Evolutionary conservation across 2,329 filamentous ascomycete genomes (phyloP), one percentile per base, ranked within the genome.

Genomic region (Fusarium subtropicale): DNA sequence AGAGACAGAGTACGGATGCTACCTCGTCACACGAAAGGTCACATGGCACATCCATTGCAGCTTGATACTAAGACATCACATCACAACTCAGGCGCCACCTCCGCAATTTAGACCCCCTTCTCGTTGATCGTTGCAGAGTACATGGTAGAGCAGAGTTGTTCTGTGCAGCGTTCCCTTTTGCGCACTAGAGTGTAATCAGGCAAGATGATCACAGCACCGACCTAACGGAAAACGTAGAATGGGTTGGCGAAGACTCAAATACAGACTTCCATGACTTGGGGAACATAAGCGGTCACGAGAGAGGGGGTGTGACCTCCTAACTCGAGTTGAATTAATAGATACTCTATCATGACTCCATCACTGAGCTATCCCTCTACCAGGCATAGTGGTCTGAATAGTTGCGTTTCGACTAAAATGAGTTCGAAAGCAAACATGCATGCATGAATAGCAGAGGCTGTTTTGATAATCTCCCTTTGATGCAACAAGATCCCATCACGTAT

Each of bases 31-130:
- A 63, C 33, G 31, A 70, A 56, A 69, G 56, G 52, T 71, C 67
- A 68, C 63, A 70, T 70, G 63, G 64, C 39, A 46, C 56, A 64
- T 42, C 38, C 33, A 30, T 52, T 39, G 48, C 48, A 39, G 9
- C 18, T 38, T 39, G 31, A 51, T 28, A 20, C 48, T 38, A 51
- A 51, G 48, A 51, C 48, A 51, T 51, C 46, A 50, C n/a, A 50
- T 24, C 13, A 28, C 48, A 69, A 71, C 62, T 46, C 54, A 70
- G 50, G 60, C 67, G 67, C 67, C 67, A 70, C 67, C 67, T 71
- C 67, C 67, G 51, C 67, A 68, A 56, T 61, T 30, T 26, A 58
- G 39, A 18, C 36, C 24, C 47, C 41, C 33, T 50, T 42, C 48
- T 51, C 12, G 41, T 12, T 33, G 38, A 31, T 33, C 36, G 36